phyloP scores from a whole-genome alignment of 805 yeast species.

The Yamadazyma insecticola region DNA sequence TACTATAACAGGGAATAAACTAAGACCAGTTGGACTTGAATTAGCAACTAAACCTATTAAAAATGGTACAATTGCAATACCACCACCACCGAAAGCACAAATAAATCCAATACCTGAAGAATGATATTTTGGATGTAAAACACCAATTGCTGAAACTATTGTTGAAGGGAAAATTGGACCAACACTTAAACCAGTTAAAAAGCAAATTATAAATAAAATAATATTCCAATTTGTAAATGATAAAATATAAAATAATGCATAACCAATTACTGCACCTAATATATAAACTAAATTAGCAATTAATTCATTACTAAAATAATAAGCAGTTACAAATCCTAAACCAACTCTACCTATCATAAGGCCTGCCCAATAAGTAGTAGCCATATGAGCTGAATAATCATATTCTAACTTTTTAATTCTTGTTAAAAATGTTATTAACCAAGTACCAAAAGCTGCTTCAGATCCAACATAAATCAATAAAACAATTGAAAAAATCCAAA shows the following conservation, averaged over 20 bases:
- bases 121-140: conserved; percentile 57
- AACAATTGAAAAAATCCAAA: conserved; percentile 37
- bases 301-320: conserved; percentile 43
- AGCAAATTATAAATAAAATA: conserved; percentile 31
- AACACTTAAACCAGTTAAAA: conserved; percentile 43
- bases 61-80: conserved; percentile 74
- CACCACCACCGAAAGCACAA: conserved; percentile 78
- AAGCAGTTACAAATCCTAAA: conserved; percentile 52
- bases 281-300: conserved; percentile 41
- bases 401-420: conserved; percentile 36
- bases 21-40: conserved; percentile 27
- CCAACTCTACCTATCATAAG: conserved; percentile 45
- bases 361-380: conserved; percentile 49
- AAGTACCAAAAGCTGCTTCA: conserved; percentile 49
- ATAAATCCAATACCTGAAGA: conserved; percentile 69
- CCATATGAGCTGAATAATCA: conserved; percentile 39
- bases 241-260: conserved; percentile 21
- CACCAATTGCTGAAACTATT: conserved; percentile 56
- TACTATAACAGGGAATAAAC: conserved; percentile 27
- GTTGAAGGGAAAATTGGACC: conserved; percentile 66
- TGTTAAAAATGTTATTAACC: conserved; percentile 46
- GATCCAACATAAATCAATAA: conserved; percentile 49
- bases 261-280: conserved; percentile 24
- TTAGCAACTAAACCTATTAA: conserved; percentile 49
- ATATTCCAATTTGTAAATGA: conserved; percentile 23